Conservation (phyloP, 345 rosid species). For the Pistacia vera region DNA sequence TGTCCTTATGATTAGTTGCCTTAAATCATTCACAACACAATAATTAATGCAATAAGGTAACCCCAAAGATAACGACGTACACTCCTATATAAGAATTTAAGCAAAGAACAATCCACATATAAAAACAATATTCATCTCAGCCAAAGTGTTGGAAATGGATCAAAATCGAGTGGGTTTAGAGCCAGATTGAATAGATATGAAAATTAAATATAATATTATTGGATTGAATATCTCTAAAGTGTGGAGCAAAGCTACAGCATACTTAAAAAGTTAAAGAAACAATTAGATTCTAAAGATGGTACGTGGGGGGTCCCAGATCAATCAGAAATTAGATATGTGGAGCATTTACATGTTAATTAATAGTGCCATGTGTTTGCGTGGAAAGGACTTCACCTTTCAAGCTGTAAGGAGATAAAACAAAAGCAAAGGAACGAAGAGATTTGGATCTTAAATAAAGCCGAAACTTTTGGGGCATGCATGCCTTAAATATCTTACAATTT, state of each 20-base stretch:
- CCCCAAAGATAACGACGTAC: too few species aligned
- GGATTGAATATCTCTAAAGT: too few species aligned
- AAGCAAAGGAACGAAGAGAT: neutral
- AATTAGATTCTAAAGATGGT: neutral
- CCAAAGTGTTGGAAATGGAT: too few species aligned
- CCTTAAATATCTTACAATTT: constrained; percentile 15
- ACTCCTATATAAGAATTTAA: too few species aligned
- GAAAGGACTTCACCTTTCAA: constrained; percentile 26
- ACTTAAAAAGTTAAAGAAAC: too few species aligned
- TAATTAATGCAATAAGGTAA: neutral
- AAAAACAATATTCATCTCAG: too few species aligned
- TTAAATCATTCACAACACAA: neutral
- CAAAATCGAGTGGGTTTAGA: too few species aligned
- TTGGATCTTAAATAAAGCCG: constrained; percentile 36
- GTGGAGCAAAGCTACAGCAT: too few species aligned
- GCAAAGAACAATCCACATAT: too few species aligned
- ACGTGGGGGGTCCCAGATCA: constrained; percentile 26
- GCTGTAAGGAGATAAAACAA: constrained; percentile 20
- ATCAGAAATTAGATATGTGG: constrained; percentile 20
- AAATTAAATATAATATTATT: too few species aligned
- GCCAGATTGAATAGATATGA: too few species aligned
- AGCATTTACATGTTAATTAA: constrained; percentile 9
- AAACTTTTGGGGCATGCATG: constrained; percentile 25
- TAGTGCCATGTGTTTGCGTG: neutral
- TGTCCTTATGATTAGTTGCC: neutral